phyloP scores from a whole-genome alignment of 2,329 filamentous ascomycete genomes.

The Curvularia sp. region DNA sequence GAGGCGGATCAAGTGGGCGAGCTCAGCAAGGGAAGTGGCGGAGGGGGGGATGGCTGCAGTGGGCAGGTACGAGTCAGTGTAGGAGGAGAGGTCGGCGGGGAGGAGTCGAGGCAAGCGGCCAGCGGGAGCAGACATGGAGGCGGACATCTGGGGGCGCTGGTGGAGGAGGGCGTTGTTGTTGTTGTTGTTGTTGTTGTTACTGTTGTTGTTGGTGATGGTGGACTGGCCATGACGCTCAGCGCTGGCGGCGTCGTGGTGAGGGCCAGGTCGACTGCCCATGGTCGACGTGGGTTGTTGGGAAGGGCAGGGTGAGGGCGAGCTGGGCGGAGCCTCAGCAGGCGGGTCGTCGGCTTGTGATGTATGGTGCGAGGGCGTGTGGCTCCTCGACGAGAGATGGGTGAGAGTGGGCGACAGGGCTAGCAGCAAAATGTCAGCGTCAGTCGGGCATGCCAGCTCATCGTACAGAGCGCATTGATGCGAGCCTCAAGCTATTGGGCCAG shows the following conservation, averaged over 20 bases:
- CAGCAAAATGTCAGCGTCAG: slow-evolving; percentile 42
- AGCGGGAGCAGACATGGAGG: slow-evolving; percentile 56
- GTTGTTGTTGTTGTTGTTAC: no score
- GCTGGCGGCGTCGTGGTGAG: slow-evolving; percentile 29
- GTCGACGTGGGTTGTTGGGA: slow-evolving; percentile 33
- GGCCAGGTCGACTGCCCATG: slow-evolving; percentile 51
- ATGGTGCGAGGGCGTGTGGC: slow-evolving; percentile 61
- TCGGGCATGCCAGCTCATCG: slow-evolving; percentile 51
- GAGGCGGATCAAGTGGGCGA: slow-evolving; percentile 78
- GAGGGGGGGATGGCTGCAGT: slow-evolving; percentile 64
- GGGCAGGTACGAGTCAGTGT: slow-evolving; percentile 67
- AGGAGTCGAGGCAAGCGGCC: slow-evolving; percentile 62
- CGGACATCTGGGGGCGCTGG: slow-evolving; percentile 46
- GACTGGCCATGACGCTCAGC: slow-evolving; percentile 17
- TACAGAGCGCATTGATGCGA: slow-evolving; percentile 48
- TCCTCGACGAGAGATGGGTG: slow-evolving; percentile 61
- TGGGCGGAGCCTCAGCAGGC: slow-evolving; percentile 60
- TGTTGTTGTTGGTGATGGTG: background rate
- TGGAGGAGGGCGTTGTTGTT: no score
- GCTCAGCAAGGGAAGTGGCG: slow-evolving; percentile 75
- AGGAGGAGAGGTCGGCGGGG: slow-evolving; percentile 70
- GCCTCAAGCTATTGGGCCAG: slow-evolving; percentile 38
- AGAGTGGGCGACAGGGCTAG: slow-evolving; percentile 63
- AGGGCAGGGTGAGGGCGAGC: slow-evolving; percentile 51
- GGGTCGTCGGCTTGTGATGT: slow-evolving; percentile 59